Evolutionary conservation across 2,329 filamentous ascomycete species (phyloP).

Genomic region (Pleochaeta shiraiana): DNA sequence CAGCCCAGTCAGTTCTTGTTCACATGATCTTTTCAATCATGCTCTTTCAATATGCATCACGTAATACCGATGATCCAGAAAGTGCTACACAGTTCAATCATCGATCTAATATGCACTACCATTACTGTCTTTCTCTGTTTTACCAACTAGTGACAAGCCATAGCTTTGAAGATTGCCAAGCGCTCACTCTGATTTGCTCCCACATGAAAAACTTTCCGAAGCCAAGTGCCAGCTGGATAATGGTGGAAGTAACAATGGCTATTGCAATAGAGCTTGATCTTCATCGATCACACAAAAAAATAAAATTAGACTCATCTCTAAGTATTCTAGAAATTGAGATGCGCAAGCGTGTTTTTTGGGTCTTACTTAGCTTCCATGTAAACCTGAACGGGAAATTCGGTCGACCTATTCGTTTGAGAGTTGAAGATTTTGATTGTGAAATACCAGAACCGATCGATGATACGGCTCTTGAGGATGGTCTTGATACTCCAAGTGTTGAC

Average conservation of each 20-base stretch:
- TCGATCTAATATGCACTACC: constrained; percentile 55
- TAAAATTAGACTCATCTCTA: background rate
- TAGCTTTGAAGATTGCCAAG: constrained; percentile 47
- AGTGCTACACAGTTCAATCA: constrained; percentile 34
- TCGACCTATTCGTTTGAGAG: constrained; percentile 49
- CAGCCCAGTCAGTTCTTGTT: constrained; percentile 44
- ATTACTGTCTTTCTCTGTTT: constrained; percentile 48
- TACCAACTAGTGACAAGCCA: constrained; percentile 39
- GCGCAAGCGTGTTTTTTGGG: constrained; percentile 61
- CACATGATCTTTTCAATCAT: constrained; percentile 66
- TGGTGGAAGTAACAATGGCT: constrained; percentile 41
- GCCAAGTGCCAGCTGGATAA: constrained; percentile 49
- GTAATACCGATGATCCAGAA: constrained; percentile 36
- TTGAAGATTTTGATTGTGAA: constrained; percentile 60
- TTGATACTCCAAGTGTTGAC: constrained; percentile 30
- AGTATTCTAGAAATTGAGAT: constrained; percentile 48
- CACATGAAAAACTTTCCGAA: constrained; percentile 63
- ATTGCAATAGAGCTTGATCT: constrained; percentile 55
- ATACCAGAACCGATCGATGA: constrained; percentile 52
- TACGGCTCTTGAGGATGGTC: constrained; percentile 40
- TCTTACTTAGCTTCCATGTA: constrained; percentile 40
- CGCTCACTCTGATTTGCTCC: constrained; percentile 45
- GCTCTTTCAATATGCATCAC: constrained; percentile 52
- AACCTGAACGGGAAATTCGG: constrained; percentile 57
- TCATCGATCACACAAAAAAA: constrained; percentile 33